These are phyloP conservation scores for Kodamaea suecica DNA, from an alignment of 1,139 yeast genomes.

Conservation along the genomic window DNA sequence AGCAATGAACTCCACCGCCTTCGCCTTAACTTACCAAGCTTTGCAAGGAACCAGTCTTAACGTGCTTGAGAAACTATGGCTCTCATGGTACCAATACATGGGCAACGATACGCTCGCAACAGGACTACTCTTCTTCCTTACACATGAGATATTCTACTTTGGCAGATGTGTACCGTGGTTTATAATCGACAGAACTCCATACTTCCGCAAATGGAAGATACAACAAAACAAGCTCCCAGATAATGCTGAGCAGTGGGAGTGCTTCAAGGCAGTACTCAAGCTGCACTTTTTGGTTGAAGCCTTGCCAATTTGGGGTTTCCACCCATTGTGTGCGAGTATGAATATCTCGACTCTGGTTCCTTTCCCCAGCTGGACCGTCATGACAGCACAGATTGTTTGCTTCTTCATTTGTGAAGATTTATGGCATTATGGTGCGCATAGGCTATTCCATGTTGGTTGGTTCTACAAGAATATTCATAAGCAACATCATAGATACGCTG, in stretches of 20 bases:
- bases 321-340: conserved; percentile 75
- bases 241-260: conserved; percentile 84
- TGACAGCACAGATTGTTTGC: conserved; percentile 60
- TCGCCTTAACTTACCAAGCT: neutral
- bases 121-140: conserved; percentile 67
- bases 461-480: conserved; percentile 90
- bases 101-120: conserved; percentile 79
- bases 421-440: conserved; percentile 96
- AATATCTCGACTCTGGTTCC: conserved; percentile 80
- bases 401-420: conserved; percentile 87
- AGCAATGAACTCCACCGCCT: neutral
- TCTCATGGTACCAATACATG: conserved; percentile 70
- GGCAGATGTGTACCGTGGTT: conserved; percentile 86
- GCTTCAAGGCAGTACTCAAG: conserved; percentile 75
- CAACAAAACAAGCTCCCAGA: conserved; percentile 79
- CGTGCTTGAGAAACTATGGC: conserved; percentile 67
- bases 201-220: conserved; percentile 72
- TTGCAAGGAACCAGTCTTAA: conserved; percentile 17
- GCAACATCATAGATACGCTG: conserved; percentile 95
- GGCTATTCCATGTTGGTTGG: conserved; percentile 79
- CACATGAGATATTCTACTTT: conserved; percentile 80
- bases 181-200: conserved; percentile 72
- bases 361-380: conserved; percentile 63
- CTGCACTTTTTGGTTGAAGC: conserved; percentile 92
- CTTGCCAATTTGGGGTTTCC: conserved; percentile 93